Percentiles rank a stretch among this genome's conserved stretches.
phyloP scores from a whole-genome alignment of 2,329 filamentous ascomycete species.

The Ascochyta lentis region DNA sequence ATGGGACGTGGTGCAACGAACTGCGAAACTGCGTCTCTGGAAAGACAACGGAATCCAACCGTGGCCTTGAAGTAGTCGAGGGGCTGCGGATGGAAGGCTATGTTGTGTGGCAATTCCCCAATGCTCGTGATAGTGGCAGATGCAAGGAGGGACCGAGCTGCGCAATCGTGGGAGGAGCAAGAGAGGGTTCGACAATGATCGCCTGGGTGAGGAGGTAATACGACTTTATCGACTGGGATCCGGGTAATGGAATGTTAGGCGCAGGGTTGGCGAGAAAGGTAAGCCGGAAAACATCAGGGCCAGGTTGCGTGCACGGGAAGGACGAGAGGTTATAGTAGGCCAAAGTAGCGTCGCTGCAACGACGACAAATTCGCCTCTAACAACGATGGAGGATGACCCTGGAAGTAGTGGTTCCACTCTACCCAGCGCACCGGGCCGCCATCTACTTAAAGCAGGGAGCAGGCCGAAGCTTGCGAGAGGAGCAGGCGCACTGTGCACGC shows the following conservation, averaged over 20 bases:
- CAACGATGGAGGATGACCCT: constrained; percentile 40
- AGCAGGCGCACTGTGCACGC: constrained; percentile 37
- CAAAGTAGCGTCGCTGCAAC: constrained; percentile 43
- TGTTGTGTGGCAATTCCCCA: constrained; percentile 16
- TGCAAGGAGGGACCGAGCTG: constrained; percentile 26
- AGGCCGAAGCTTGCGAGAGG: constrained; percentile 34
- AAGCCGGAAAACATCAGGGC: constrained; percentile 26
- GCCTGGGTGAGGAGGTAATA: constrained; percentile 45
- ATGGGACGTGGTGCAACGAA: constrained; percentile 35
- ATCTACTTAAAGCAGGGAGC: constrained; percentile 42
- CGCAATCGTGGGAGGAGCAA: constrained; percentile 33
- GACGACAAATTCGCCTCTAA: constrained; percentile 38
- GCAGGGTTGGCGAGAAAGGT: constrained; percentile 28
- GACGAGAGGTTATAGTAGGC: constrained; percentile 42
- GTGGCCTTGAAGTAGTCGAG: constrained; percentile 23
- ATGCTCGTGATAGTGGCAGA: constrained; percentile 27
- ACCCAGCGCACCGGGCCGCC: constrained; percentile 37
- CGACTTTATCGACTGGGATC: constrained; percentile 44
- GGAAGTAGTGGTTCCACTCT: constrained; percentile 35
- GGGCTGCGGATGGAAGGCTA: constrained; percentile 13
- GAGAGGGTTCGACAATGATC: constrained; percentile 38
- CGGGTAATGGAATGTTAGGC: constrained; percentile 40
- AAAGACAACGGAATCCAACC: constrained; percentile 26
- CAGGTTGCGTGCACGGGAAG: constrained; percentile 40
- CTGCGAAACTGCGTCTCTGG: constrained; percentile 33